These are phyloP conservation scores for Naganishia antarctica DNA, from an alignment of 768 basidiomycete species.

Conservation along the genomic window DNA sequence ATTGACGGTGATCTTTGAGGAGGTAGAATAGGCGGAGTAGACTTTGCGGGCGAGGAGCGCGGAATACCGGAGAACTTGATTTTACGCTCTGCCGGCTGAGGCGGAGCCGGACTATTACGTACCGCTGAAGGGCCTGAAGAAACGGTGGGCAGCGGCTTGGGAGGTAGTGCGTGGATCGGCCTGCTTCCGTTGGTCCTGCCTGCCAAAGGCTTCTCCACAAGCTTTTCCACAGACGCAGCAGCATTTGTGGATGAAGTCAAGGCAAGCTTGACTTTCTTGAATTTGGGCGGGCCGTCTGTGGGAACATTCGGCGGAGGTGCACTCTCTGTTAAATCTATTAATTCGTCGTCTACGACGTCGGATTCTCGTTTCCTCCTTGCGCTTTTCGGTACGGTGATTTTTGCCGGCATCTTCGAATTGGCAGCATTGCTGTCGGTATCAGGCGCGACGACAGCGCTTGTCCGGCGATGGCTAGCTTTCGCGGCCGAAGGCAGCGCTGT, in stretches of 20 bases:
- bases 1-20: neutral
- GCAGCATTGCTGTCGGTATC: constrained; percentile 31
- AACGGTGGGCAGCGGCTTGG: too few relatives aligned
- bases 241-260: neutral
- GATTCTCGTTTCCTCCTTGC: neutral
- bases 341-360: constrained; percentile 15
- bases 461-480: constrained; percentile 13
- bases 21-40: neutral
- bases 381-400: neutral
- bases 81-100: neutral
- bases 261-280: constrained; percentile 23
- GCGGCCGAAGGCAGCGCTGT: constrained; percentile 1
- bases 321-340: constrained; percentile 9
- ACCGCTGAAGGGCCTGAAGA: too few relatives aligned
- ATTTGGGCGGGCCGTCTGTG: neutral
- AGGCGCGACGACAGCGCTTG: constrained; percentile 30
- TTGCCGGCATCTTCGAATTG: constrained; percentile 29
- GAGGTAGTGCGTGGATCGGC: too few relatives aligned
- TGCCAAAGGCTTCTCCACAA: constrained; percentile 1
- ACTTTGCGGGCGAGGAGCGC: neutral
- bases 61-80: neutral
- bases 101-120: neutral
- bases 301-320: neutral
- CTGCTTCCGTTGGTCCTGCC: too few relatives aligned
- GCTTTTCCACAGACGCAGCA: neutral